Conservation (phyloP, 768 basidiomycete species). For the Amanita pseudoporphyria region DNA sequence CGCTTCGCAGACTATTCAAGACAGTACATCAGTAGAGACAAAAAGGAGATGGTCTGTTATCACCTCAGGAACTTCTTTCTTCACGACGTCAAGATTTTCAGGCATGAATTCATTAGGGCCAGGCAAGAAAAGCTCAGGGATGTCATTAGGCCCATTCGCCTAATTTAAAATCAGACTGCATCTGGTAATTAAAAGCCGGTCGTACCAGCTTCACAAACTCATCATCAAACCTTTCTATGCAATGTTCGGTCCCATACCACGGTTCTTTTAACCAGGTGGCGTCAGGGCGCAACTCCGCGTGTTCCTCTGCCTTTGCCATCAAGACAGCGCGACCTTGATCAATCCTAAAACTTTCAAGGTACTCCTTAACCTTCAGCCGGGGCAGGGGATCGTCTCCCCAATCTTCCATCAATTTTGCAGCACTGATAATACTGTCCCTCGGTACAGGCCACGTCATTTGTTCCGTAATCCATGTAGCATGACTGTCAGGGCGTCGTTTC, state of each 20-base stretch:
- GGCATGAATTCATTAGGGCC: conserved; percentile 89
- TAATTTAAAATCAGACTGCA: conserved; percentile 16
- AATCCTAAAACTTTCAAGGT: conserved; percentile 51
- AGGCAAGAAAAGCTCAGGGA: conserved; percentile 69
- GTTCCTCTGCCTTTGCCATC: conserved; percentile 67
- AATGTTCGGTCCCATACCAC: conserved; percentile 89
- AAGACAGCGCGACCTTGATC: conserved; percentile 60
- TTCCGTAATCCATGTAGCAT: conserved; percentile 68
- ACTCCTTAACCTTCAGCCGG: conserved; percentile 47
- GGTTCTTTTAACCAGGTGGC: conserved; percentile 66
- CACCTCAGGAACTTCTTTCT: conserved; percentile 57
- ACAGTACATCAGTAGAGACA: conserved; percentile 7
- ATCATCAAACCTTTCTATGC: conserved; percentile 58
- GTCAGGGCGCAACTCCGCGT: conserved; percentile 35
- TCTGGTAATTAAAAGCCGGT: not conserved
- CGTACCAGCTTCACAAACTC: conserved; percentile 49
- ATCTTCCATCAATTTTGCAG: conserved; percentile 59
- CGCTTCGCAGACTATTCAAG: conserved; percentile 55
- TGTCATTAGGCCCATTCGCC: conserved; percentile 57
- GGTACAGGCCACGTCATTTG: conserved; percentile 77
- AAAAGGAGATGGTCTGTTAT: conserved; percentile 10
- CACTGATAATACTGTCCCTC: conserved; percentile 63
- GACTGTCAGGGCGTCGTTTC: conserved; percentile 69
- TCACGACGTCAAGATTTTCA: conserved; percentile 74
- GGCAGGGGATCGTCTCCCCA: conserved; percentile 48